Evolutionary conservation across 331 rosid species (phyloP), one percentile per base, ranked within the genome.

Genomic region (Acacia concinna): DNA sequence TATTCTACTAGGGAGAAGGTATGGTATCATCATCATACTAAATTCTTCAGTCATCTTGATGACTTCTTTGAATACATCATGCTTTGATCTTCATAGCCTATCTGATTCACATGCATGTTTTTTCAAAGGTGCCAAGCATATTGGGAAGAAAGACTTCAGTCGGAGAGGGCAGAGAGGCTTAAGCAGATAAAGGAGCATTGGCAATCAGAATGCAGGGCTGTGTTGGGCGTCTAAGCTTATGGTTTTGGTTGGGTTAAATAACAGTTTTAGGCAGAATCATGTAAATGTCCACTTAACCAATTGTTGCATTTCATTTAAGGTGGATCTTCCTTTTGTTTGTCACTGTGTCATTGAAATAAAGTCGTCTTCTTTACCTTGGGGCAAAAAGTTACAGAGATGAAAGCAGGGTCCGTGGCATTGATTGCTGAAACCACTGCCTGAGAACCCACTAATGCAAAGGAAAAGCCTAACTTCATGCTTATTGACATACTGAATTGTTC

Each of bases 181-280:
- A 91, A 85, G 72, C 96, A 89, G 78, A 89, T 84, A 59, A 96
- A 96, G 87, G 87, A 90, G 81, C 91, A 96, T 44, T 96, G 99
- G 99, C 93, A 91, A 65, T 79, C 81, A 21, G 91, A 86, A 37
- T 89, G 93, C 43, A 81, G 89, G 65, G 86, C 86, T 1, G 86
- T 95, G 80, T 5, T 91, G 78, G 99, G 97, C 0, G 76, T 89
- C 70, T 90, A 60, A 32, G 31, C 43, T 32, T 70, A 25, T 73
- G 12, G 52, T 31, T 68, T 52, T 27, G 18, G 21, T 69, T 21
- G 34, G 32, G 37, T 21, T 11, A 1, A 37, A 30, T 28, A 30
- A 8, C 21, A 18, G 28, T 43, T 72, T 54, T 46, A 49, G 37
- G 43, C 38, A 60, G 4, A 74, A 69, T 3, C 38, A 60, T 73